A percentile compares a stretch with the other conserved stretches of the same genome.
phyloP scores from a whole-genome alignment of 306 rosid genomes.

The Cucurbita moschata region DNA sequence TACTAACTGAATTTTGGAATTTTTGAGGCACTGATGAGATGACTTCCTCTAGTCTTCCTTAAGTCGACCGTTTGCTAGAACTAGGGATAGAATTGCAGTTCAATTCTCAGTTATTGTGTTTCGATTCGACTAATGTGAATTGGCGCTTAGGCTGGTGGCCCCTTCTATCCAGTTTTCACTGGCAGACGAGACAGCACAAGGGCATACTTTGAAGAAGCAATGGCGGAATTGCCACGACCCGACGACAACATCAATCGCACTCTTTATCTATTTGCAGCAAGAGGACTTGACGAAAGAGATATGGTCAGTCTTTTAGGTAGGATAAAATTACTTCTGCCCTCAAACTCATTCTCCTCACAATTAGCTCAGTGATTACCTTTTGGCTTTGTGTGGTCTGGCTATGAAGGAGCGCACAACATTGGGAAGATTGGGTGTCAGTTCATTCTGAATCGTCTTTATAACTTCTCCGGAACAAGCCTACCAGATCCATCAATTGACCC shows the following conservation, averaged over 20 bases:
- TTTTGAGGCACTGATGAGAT: not conserved
- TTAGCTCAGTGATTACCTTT: not conserved
- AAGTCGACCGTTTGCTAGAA: not conserved
- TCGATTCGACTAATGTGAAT: not conserved
- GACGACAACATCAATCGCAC: conserved; percentile 44
- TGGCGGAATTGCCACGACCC: conserved; percentile 52
- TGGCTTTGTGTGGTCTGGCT: not conserved
- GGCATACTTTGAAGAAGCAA: conserved; percentile 43
- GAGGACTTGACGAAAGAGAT: conserved; percentile 69
- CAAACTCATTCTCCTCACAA: not conserved
- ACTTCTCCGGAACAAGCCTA: conserved; percentile 53
- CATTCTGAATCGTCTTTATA: conserved; percentile 39
- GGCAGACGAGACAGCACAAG: conserved; percentile 55
- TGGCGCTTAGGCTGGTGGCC: conserved; percentile 54
- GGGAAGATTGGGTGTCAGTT: conserved; percentile 69
- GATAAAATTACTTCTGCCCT: not conserved
- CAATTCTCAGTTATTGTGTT: not conserved
- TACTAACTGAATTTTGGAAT: not conserved
- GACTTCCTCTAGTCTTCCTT: not conserved
- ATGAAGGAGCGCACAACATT: conserved; percentile 77
- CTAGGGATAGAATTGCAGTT: not conserved
- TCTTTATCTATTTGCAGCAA: conserved; percentile 37
- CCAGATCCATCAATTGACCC: conserved; percentile 54
- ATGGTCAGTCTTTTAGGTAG: conserved; percentile 81
- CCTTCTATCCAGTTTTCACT: conserved; percentile 64